Base-by-base conservation (phyloP, 805 yeast species). In the Metschnikowia sp. region DNA sequence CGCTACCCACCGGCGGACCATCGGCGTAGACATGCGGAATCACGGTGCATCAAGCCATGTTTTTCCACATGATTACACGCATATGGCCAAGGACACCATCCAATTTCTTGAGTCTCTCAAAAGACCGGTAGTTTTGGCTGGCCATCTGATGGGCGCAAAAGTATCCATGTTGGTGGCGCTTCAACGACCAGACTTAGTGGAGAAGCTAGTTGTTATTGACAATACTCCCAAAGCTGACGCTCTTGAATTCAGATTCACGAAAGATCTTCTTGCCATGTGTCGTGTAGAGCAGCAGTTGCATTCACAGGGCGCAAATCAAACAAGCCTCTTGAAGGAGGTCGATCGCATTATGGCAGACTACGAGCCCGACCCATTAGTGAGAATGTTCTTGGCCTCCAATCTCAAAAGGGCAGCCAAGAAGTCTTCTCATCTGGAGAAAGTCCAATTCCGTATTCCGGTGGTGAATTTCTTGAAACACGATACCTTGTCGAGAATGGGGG, bases 121-220 rank as follows among this genome's bases (percentile, higher is more conserved):
- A 9, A 39, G 55, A 5, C 46, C 47, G 9, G 60, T 54, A 15
- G 48, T 65, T 2, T 52, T 69, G 28, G 62, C 71, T 18, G 86
- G 86, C 0, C 83, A 77, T 56, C 79, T 83, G 15, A 75, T 82
- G 79, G 87, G 87, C 1, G 85, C 83, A 4, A 81, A 79, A 55
- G 72, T 77, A 1, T 79, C 78, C 0, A 72, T 82, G 75, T 46
- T 73, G 40, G 69, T 71, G 1, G 63, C 78, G 0, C 57, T 82
- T 32, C 55, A 59, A 48, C 51, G 65, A 39, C 79, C 79, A 1
- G 70, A 67, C 4, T 47, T 64, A 32, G 65, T 78, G 0, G 57
- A 65, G 5, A 71, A 68, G 47, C 54, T 79, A 31, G 65, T 80
- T 0, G 74, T 80, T 4, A 67, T 81, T 3, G 83, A 77, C 49